Evolutionary conservation across 148 eudicot genomes (phyloP), one percentile per base, ranked within the genome.

Genomic region (Rhododendron ferrugineum): DNA sequence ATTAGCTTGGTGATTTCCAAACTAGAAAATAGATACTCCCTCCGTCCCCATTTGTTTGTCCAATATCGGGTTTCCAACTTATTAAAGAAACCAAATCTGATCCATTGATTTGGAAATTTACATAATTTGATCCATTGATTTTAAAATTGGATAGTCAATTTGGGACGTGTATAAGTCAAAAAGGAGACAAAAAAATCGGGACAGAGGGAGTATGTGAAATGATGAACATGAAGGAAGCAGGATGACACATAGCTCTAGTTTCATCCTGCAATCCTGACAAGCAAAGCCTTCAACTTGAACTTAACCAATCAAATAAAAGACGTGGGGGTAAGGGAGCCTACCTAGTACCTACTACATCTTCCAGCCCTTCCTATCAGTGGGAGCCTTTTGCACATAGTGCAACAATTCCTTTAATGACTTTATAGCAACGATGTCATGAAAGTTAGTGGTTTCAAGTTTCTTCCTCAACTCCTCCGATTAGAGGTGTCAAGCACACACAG

Each of bases 161-260:
- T 37, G 42, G 42, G 42, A 37, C 6, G 42, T 37, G 42, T 37
- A 37, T 37, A 37, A 37, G 42, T 37, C 6, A 37, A 37, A 37
- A 37, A 37, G 42, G 42, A 37, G 42, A 37, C 42, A 37, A 37
- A 37, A 6, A 37, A 37, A 37, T 37, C 6, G 42, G 42, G 42
- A 37, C 42, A 37, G 42, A 37, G 42, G 42, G 42, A 37, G 5
- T 10, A n/a, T 11, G 75, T 60, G 36, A 60, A 13, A 34, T 60
- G 36, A 82, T 37, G 22, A 82, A n/a, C 54, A 82, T 62, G 68
- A 60, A 37, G 50, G 30, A 82, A 46, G 84, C 11, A 82, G 23
- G n/a, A 60, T 60, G 16, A 11, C 47, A 62, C 52, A 62, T 16
- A 11, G 54, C 18, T 22, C 30, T 6, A 28, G 34, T 34, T 23